phyloP scores from a whole-genome alignment of 2,329 filamentous ascomycete species.

The Fusarium mundagurra region DNA sequence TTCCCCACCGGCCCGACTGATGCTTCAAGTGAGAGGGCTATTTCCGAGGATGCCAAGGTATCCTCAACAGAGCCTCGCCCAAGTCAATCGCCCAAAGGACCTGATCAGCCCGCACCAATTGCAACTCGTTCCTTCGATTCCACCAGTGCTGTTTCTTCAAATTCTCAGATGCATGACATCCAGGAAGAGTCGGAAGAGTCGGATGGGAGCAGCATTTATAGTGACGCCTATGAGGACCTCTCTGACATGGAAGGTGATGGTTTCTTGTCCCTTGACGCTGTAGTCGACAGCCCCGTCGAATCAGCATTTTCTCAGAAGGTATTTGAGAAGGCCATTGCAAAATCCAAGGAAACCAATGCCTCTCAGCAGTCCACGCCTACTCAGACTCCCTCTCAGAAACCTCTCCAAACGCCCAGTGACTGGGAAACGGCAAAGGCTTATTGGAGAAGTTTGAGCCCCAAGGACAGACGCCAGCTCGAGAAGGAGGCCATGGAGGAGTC shows the following conservation, averaged over 20 bases:
- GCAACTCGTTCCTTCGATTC: constrained; percentile 36
- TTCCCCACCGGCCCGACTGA: constrained; percentile 59
- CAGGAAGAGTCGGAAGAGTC: constrained; percentile 54
- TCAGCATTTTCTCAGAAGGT: constrained; percentile 35
- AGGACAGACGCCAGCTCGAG: constrained; percentile 71
- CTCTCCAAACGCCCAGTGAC: constrained; percentile 51
- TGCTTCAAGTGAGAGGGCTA: constrained; percentile 1
- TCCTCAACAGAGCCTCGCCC: not conserved
- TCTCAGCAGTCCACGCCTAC: not conserved
- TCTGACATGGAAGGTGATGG: constrained; percentile 72
- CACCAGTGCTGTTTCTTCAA: constrained; percentile 8
- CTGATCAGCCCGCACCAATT: constrained; percentile 4
- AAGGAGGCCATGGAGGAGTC: constrained; percentile 65
- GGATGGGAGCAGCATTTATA: constrained; percentile 71
- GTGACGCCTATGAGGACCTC: constrained; percentile 80
- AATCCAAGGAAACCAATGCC: constrained; percentile 23
- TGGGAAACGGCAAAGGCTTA: constrained; percentile 77
- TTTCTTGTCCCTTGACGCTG: constrained; percentile 78
- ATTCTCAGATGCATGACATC: constrained; percentile 48
- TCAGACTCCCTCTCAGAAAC: not conserved
- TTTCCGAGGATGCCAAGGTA: constrained; percentile 1
- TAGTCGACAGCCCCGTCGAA: constrained; percentile 67
- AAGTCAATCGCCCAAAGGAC: not conserved
- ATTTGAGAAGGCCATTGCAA: constrained; percentile 38
- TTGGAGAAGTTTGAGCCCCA: constrained; percentile 72